phyloP scores from a whole-genome alignment of 2,329 filamentous ascomycete genomes.

The Aspergillus fumigatus region DNA sequence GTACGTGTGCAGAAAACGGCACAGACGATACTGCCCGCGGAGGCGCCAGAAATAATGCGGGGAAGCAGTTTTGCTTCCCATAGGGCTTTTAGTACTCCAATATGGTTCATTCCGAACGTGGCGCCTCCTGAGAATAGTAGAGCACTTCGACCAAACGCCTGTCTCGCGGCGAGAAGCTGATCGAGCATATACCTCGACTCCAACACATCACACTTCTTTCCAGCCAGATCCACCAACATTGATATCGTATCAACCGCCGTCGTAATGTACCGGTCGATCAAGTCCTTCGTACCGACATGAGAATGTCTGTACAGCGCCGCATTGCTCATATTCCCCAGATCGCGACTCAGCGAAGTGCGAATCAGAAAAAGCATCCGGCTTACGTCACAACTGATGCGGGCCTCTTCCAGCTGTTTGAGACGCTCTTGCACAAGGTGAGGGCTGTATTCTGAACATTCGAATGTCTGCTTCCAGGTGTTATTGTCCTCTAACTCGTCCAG shows the following conservation, averaged over 20 bases:
- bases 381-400: constrained; percentile 66
- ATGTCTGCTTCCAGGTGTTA: constrained; percentile 71
- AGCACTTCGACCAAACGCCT: constrained; percentile 80
- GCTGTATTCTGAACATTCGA: constrained; percentile 67
- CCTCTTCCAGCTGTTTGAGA: constrained; percentile 69
- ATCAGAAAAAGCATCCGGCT: constrained; percentile 74
- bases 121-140: constrained; percentile 79
- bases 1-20: constrained; percentile 73
- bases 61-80: constrained; percentile 72
- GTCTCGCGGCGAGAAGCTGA: constrained; percentile 65
- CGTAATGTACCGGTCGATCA: constrained; percentile 84
- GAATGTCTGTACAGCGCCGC: constrained; percentile 77
- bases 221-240: constrained; percentile 62
- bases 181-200: constrained; percentile 61
- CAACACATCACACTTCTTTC: constrained; percentile 48
- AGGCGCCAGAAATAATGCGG: constrained; percentile 81
- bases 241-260: constrained; percentile 72
- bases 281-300: constrained; percentile 76
- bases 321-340: constrained; percentile 82
- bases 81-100: constrained; percentile 78
- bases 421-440: constrained; percentile 63
- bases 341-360: constrained; percentile 72
- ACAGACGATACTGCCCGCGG: constrained; percentile 81
- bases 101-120: constrained; percentile 88
- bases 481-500: constrained; percentile 77